These are phyloP conservation scores for Sambucus nigra DNA, from an alignment of 129 eudicot species.

Conservation along the genomic window DNA sequence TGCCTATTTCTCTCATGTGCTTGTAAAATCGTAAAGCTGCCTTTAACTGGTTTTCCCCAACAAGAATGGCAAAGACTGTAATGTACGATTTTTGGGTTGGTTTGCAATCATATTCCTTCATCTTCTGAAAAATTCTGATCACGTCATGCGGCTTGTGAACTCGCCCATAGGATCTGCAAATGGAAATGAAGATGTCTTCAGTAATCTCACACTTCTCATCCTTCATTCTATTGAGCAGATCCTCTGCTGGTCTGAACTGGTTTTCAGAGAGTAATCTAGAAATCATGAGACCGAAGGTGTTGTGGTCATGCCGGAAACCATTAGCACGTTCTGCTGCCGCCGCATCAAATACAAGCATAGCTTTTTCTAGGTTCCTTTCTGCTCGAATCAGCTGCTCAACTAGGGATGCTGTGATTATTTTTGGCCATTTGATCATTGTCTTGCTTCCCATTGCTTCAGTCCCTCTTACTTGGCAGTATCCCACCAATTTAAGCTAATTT, in stretches of 20 bases:
- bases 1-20: conserved; percentile 60
- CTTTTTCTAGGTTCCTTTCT: conserved; percentile 56
- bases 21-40: conserved; percentile 60
- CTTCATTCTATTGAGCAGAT: conserved; percentile 59
- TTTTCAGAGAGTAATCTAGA: conserved; percentile 59
- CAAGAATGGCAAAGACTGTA: conserved; percentile 66
- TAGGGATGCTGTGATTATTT: conserved; percentile 49
- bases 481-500: too few species aligned
- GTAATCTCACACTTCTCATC: conserved; percentile 47
- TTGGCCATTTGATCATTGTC: conserved; percentile 60
- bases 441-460: conserved; percentile 32
- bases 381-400: conserved; percentile 58
- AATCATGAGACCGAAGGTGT: conserved; percentile 55
- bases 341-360: conserved; percentile 61
- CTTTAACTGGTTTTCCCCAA: conserved; percentile 65
- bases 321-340: conserved; percentile 70
- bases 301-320: conserved; percentile 71
- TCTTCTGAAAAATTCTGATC: conserved; percentile 50
- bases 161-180: conserved; percentile 72
- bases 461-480: background rate
- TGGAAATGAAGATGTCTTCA: conserved; percentile 52
- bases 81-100: conserved; percentile 51
- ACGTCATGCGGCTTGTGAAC: conserved; percentile 82
- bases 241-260: conserved; percentile 62
- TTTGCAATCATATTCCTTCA: conserved; percentile 58